phyloP scores from a whole-genome alignment of 2,329 filamentous ascomycete species.

The Dactylellina cionopaga region DNA sequence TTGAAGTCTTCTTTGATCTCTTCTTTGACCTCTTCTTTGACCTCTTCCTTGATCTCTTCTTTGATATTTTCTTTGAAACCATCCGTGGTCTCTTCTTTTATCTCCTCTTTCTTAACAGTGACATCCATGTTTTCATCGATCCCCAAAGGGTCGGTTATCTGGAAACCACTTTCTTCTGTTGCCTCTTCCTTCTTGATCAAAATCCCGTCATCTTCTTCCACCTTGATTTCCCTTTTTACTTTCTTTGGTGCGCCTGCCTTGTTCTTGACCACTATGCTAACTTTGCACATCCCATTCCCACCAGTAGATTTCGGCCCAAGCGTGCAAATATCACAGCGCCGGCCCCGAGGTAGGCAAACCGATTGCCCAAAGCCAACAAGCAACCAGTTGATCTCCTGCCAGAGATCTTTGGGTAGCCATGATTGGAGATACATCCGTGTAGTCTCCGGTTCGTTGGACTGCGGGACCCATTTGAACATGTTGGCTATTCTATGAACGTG shows the following conservation, averaged over 20 bases:
- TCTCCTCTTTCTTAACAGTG: constrained; percentile 60
- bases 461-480: constrained; percentile 85
- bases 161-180: constrained; percentile 57
- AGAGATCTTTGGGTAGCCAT: constrained; percentile 85
- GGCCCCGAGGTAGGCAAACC: constrained; percentile 81
- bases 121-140: constrained; percentile 59
- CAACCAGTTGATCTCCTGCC: constrained; percentile 91
- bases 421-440: constrained; percentile 78
- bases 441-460: constrained; percentile 81
- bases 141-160: constrained; percentile 52
- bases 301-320: constrained; percentile 65
- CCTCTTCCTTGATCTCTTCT: constrained; percentile 13
- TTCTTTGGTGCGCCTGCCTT: constrained; percentile 61
- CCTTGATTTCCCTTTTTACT: constrained; percentile 58
- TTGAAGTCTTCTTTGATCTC: constrained; percentile 58
- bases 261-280: constrained; percentile 72
- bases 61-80: constrained; percentile 58
- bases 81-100: constrained; percentile 29
- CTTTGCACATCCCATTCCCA: constrained; percentile 77
- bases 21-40: constrained; percentile 57
- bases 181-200: constrained; percentile 57
- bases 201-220: constrained; percentile 55
- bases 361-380: constrained; percentile 89
- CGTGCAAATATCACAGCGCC: constrained; percentile 85
- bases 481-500: constrained; percentile 96